phyloP scores from a whole-genome alignment of 306 rosid species.

The Pterocarpus santalinus region DNA sequence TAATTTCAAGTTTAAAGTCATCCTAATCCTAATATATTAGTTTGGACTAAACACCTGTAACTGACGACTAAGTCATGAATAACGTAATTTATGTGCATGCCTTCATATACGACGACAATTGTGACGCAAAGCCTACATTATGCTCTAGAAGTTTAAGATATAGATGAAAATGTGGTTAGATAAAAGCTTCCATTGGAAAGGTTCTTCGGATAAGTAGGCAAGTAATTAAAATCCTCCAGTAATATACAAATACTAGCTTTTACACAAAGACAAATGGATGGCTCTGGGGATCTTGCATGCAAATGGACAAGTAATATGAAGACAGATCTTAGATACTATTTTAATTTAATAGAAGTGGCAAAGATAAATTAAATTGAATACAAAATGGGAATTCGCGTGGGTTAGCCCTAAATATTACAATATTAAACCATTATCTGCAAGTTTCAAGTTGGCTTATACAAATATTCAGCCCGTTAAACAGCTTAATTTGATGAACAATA shows the following conservation, averaged over 20 bases:
- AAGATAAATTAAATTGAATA: not conserved
- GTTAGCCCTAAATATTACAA: not conserved
- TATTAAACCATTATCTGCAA: not conserved
- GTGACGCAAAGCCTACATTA: not conserved
- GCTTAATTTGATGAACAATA: not conserved
- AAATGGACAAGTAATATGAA: constrained; percentile 16
- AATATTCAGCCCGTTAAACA: not conserved
- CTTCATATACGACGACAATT: not conserved
- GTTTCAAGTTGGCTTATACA: not conserved
- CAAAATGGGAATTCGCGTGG: not conserved
- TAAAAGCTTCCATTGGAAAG: not conserved
- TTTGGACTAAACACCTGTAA: not conserved
- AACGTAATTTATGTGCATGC: not conserved
- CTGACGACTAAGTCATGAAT: not conserved
- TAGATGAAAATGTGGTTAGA: not conserved
- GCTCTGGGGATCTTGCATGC: not conserved
- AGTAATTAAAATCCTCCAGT: not conserved
- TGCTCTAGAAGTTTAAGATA: not conserved
- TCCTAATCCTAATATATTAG: not conserved
- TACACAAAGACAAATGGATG: constrained; percentile 2
- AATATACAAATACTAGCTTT: not conserved
- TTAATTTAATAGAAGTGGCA: not conserved
- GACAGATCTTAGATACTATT: not conserved
- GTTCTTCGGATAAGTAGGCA: not conserved
- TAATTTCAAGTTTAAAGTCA: not conserved